These are phyloP conservation scores for Dactylellina drechsleri DNA, from an alignment of 2,329 filamentous ascomycete species.

Conservation along the genomic window DNA sequence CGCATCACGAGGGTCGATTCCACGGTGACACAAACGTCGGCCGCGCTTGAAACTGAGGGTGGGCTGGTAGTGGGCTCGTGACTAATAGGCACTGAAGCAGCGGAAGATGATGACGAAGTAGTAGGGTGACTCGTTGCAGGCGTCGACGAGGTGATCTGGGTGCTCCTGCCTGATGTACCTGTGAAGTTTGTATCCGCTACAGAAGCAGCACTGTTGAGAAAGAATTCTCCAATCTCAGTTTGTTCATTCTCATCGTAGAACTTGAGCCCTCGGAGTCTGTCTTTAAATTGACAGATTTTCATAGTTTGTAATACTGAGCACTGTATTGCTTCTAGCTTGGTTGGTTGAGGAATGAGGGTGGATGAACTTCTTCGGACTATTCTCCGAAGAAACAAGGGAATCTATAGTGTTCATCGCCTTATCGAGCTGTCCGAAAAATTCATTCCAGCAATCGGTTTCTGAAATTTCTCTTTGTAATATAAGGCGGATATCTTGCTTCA, in stretches of 20 bases:
- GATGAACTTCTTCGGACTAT: not conserved
- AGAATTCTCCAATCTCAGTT: not conserved
- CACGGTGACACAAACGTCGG: not conserved
- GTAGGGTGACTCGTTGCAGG: not conserved
- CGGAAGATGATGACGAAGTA: not conserved
- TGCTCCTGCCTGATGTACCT: no score
- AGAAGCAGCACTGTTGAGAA: not conserved
- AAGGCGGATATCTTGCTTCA: conserved; percentile 9
- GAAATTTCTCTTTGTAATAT: conserved; percentile 13
- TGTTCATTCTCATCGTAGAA: not conserved
- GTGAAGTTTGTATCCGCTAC: no score
- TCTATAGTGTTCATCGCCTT: conserved; percentile 1
- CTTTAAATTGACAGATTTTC: conserved; percentile 36
- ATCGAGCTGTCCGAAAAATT: conserved; percentile 6
- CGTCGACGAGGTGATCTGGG: no score
- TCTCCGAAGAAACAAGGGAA: conserved; percentile 6
- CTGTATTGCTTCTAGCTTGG: not conserved
- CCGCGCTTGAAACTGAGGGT: not conserved
- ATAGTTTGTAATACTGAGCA: conserved; percentile 34
- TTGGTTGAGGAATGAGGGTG: not conserved
- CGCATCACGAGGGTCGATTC: not conserved
- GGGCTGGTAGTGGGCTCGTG: no score
- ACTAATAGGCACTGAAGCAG: no score
- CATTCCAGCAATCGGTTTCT: not conserved
- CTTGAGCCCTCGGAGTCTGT: conserved; percentile 18